Evolutionary conservation across 208 protist genomes (phyloP).

Genomic region (Acanthamoeba lenticulata): DNA sequence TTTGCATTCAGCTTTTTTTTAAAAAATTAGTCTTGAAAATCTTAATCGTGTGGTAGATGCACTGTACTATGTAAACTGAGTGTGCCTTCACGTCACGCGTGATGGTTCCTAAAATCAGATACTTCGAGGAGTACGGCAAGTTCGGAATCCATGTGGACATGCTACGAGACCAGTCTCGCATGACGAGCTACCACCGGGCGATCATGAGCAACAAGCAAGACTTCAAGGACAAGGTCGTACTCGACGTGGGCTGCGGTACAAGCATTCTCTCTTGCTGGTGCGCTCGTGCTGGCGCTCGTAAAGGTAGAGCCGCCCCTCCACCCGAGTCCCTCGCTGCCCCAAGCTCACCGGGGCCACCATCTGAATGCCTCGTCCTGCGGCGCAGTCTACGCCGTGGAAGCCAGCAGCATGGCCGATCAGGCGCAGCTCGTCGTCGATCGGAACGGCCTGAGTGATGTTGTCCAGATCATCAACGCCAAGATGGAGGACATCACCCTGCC

Average conservation of each 20-base stretch:
- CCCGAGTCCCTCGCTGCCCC: not conserved
- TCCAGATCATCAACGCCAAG: slow-evolving; percentile 58
- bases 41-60: not conserved
- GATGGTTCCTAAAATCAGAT: no score
- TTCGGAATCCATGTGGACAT: slow-evolving; percentile 49
- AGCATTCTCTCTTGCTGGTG: slow-evolving; percentile 32
- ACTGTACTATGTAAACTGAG: not conserved
- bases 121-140: slow-evolving; percentile 38
- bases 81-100: not conserved
- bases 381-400: not conserved
- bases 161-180: slow-evolving; percentile 28
- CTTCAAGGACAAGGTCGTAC: slow-evolving; percentile 69
- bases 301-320: not conserved
- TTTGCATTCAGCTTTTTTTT: not conserved
- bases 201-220: not conserved
- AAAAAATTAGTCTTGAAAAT: not conserved
- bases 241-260: slow-evolving; percentile 60
- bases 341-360: no score
- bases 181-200: not conserved
- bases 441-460: not conserved
- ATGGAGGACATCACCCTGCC: slow-evolving; percentile 28
- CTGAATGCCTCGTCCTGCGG: no score
- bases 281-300: slow-evolving; percentile 46
- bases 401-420: slow-evolving; percentile 25
- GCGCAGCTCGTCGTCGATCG: not conserved